Evolutionary conservation across 1,139 yeast genomes (phyloP).

Genomic region (Keqinozyma sinolaborantium): DNA sequence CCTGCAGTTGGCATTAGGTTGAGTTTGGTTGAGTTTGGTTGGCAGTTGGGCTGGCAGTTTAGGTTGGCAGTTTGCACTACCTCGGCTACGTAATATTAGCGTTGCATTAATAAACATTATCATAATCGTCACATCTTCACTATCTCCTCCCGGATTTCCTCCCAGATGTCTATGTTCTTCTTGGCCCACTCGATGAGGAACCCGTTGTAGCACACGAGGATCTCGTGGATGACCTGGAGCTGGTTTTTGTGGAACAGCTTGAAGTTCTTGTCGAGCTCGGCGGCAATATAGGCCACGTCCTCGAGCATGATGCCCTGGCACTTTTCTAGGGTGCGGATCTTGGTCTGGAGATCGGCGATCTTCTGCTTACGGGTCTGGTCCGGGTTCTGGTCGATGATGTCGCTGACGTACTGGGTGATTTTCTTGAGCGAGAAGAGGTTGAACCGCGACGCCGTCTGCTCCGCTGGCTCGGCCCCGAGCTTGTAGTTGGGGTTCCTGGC

Average conservation of each 20-base stretch:
- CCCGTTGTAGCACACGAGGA: constrained; percentile 50
- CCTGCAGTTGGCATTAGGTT: no score
- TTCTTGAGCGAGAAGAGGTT: constrained; percentile 38
- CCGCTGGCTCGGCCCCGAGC: constrained; percentile 14
- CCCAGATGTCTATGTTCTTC: constrained; percentile 71
- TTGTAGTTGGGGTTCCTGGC: constrained; percentile 28
- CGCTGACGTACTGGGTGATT: constrained; percentile 61
- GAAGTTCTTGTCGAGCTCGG: constrained; percentile 48
- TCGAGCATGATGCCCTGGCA: constrained; percentile 56
- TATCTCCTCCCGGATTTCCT: constrained; percentile 54
- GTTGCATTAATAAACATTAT: no score
- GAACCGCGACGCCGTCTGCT: constrained; percentile 5
- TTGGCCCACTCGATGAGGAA: constrained; percentile 67
- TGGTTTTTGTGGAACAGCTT: constrained; percentile 49
- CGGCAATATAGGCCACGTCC: constrained; percentile 54
- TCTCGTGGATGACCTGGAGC: constrained; percentile 39
- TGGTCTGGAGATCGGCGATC: constrained; percentile 48
- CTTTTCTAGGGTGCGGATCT: constrained; percentile 51
- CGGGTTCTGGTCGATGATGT: constrained; percentile 69
- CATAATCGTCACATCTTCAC: constrained; percentile 19
- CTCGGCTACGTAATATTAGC: no score
- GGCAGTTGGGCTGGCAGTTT: no score
- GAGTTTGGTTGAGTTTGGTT: no score
- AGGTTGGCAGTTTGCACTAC: no score
- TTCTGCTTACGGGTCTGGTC: constrained; percentile 60